phyloP scores from a whole-genome alignment of 345 rosid species.

The Gossypium raimondii region DNA sequence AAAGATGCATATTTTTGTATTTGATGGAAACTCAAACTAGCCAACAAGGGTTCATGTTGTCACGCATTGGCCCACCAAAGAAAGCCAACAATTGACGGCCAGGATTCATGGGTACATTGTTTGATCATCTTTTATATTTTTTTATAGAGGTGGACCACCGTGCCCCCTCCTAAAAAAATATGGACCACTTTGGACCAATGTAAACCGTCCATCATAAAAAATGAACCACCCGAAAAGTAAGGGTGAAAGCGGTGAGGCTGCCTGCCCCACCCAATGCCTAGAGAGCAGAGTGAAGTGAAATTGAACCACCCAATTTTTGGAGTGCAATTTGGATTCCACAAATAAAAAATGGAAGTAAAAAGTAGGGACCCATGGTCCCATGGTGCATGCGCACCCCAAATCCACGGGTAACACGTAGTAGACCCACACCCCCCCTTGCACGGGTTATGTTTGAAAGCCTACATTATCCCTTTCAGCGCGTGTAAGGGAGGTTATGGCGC shows the following conservation, averaged over 20 bases:
- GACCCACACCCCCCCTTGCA: not conserved
- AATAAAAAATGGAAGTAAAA: not conserved
- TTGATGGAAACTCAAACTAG: not conserved
- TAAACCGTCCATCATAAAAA: not conserved
- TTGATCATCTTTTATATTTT: not conserved
- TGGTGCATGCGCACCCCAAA: constrained; percentile 7
- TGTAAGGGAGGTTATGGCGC: not conserved
- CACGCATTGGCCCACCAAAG: not conserved
- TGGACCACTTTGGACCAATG: not conserved
- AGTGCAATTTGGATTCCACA: constrained; percentile 8
- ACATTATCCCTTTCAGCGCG: not conserved
- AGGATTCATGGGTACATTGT: not conserved
- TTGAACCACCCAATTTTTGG: not conserved
- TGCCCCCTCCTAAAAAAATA: not conserved
- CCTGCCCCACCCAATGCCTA: not conserved
- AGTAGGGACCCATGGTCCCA: not conserved
- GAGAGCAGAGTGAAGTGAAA: not conserved
- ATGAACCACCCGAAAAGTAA: not conserved
- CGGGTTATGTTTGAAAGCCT: not conserved
- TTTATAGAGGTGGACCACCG: not conserved
- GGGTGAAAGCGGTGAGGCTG: not conserved
- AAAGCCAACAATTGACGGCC: not conserved
- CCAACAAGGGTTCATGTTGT: not conserved
- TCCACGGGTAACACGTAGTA: constrained; percentile 6
- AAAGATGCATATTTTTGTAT: not conserved